Base-by-base conservation (phyloP, 441 rosid genomes). In the Dalechampia spathulata region DNA sequence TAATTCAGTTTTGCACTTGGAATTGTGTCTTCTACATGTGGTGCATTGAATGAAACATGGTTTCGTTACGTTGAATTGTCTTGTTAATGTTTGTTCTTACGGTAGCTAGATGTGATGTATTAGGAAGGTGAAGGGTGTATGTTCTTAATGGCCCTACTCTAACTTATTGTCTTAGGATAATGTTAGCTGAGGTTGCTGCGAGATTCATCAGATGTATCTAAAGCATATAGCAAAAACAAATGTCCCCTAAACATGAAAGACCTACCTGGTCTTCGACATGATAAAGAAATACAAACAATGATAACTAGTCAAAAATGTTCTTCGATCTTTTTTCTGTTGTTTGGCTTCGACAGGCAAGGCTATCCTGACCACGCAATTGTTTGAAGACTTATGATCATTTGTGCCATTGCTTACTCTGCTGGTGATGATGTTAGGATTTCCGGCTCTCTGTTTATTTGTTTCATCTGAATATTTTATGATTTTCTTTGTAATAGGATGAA, bases 401-500 rank as follows among this genome's bases (percentile, higher is more conserved):
- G 30, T n/a, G 13, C n/a, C n/a, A n/a, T n/a, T n/a, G n/a, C n/a
- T n/a, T n/a, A n/a, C n/a, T n/a, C n/a, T n/a, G n/a, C n/a, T n/a
- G n/a, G n/a, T n/a, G n/a, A n/a, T n/a, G n/a, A n/a, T n/a, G n/a
- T n/a, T n/a, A n/a, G n/a, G n/a, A n/a, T n/a, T n/a, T n/a, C n/a
- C n/a, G n/a, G n/a, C n/a, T n/a, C n/a, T n/a, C n/a, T n/a, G n/a
- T n/a, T n/a, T n/a, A n/a, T 16, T 8, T 21, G 40, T 60, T 61
- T 40, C 34, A 38, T 46, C 43, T 58, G 13, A 62, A n/a, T 37
- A 7, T 44, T 20, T 50, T 30, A 10, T 46, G 5, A n/a, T 40
- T 10, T 38, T 63, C 59, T 22, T 19, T 73, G 60, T 71, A 62
- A 57, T 88, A 93, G 96, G 83, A 90, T 39, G 89, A 87, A 58